Conservation (phyloP, 305 asterid genomes). For the Fraxinus velutina region DNA sequence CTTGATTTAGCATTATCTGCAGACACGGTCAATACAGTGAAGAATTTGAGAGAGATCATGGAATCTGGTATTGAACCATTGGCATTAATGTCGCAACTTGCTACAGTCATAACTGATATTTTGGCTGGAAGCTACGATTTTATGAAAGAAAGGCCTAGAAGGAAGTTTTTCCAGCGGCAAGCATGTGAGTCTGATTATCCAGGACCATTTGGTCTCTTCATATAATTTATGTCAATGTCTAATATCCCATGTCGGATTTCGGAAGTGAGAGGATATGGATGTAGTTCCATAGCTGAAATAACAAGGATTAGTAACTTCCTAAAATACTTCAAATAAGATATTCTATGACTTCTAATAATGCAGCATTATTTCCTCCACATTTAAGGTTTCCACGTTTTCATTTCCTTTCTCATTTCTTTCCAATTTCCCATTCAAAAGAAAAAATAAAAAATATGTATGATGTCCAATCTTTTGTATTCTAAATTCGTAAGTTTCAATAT, state of each 20-base stretch:
- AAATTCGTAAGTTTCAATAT: background rate
- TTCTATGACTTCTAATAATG: background rate
- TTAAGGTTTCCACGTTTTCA: background rate
- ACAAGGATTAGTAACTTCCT: background rate
- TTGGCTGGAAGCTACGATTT: constrained; percentile 87
- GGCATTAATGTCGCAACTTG: constrained; percentile 96
- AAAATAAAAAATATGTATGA: background rate
- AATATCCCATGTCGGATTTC: background rate
- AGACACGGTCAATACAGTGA: constrained; percentile 91
- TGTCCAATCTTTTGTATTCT: background rate
- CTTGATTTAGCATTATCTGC: constrained; percentile 96
- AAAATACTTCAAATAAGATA: background rate
- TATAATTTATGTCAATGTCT: background rate
- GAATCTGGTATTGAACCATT: constrained; percentile 95
- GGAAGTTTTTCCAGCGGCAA: constrained; percentile 72
- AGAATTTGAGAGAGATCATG: constrained; percentile 84
- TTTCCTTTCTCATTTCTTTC: background rate
- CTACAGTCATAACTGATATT: constrained; percentile 88
- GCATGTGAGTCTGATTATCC: constrained; percentile 49
- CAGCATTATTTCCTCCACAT: background rate
- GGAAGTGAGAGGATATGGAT: background rate
- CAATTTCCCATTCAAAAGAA: background rate
- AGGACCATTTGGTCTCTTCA: constrained; percentile 15
- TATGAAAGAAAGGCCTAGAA: constrained; percentile 56
- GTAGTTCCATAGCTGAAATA: background rate